Evolutionary conservation across 225 moss, liverwort and hornwort species (phyloP), one percentile per base, ranked within the genome.

Genomic region (Physcomitrium patens): DNA sequence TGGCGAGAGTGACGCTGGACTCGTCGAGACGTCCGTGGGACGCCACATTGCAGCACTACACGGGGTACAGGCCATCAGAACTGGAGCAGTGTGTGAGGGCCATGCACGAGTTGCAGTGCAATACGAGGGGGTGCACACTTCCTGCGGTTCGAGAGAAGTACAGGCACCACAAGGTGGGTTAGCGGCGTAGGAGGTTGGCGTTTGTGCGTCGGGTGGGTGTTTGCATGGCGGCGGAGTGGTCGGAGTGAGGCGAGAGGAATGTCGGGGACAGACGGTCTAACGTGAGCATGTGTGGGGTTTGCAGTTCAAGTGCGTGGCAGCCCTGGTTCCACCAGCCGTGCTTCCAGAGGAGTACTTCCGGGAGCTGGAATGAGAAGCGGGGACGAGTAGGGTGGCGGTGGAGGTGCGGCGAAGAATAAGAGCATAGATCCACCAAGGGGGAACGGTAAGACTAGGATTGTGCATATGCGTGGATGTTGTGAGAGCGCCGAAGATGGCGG

Each of bases 141-240:
- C 97, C 97, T 9, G 97, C 94, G 0, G 86, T 97, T 58, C 87
- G 97, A 79, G 97, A 97, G 50, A 97, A 97, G 76, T 97, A 97
- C 23, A 92, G 92, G 60, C 94, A 93, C 61, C 97, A 97, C 51
- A 97, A 97, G 85, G 90, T 77, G 23, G 48, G 60, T 45, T 4
- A 18, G 0, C 60, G n/a, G 7, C 5, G 7, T 37, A 7, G 31
- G 31, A 4, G 31, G 31, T 37, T 4, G 31, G 31, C 9, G 1
- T 24, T 12, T 24, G 12, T 14, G 54, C 43, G 12, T 70, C 0
- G 53, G 14, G 53, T 15, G 5, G 13, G 17, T 65, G 37, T 5
- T 22, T 3, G 17, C 7, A 15, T 2, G 41, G 22, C 45, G 47
- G 0, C 5, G 62, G 24, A 60, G 24, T 58, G 48, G 45, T 11